These are phyloP conservation scores for Nidularia pulvinata DNA, from an alignment of 768 basidiomycete species.

Conservation along the genomic window DNA sequence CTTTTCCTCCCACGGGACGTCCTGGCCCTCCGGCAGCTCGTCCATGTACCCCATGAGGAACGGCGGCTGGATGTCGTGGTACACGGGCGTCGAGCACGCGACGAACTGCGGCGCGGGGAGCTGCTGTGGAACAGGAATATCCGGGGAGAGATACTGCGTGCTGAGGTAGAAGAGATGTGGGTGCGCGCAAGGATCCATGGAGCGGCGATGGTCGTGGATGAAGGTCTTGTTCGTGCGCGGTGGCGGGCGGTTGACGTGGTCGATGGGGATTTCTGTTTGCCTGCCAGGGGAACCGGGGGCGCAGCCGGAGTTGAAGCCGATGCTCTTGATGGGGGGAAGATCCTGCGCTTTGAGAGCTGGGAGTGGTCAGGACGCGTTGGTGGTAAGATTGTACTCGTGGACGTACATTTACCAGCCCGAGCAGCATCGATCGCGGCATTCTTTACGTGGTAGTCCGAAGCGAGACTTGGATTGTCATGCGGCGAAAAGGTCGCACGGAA, in stretches of 20 bases:
- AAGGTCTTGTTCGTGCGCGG: conserved; percentile 32
- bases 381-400: background rate
- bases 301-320: conserved; percentile 40
- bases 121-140: conserved; percentile 33
- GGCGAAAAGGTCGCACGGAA: conserved; percentile 54
- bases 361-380: background rate
- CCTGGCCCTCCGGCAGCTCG: conserved; percentile 31
- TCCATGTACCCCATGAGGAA: conserved; percentile 42
- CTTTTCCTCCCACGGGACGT: conserved; percentile 63
- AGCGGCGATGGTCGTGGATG: conserved; percentile 38
- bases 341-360: conserved; percentile 28
- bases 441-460: conserved; percentile 31
- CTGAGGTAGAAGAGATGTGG: conserved; percentile 35
- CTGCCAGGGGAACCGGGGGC: conserved; percentile 24
- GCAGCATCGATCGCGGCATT: conserved; percentile 33
- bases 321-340: conserved; percentile 21
- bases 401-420: conserved; percentile 30
- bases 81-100: conserved; percentile 41
- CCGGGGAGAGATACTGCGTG: conserved; percentile 51
- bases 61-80: conserved; percentile 49
- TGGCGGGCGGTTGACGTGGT: conserved; percentile 15
- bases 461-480: conserved; percentile 43
- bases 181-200: conserved; percentile 49
- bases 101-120: conserved; percentile 51
- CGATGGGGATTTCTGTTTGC: conserved; percentile 20